Percentiles rank a stretch among this genome's conserved stretches.
Evolutionary conservation across 2,329 filamentous ascomycete species (phyloP).

Genomic region (Fonsecaea nubica): DNA sequence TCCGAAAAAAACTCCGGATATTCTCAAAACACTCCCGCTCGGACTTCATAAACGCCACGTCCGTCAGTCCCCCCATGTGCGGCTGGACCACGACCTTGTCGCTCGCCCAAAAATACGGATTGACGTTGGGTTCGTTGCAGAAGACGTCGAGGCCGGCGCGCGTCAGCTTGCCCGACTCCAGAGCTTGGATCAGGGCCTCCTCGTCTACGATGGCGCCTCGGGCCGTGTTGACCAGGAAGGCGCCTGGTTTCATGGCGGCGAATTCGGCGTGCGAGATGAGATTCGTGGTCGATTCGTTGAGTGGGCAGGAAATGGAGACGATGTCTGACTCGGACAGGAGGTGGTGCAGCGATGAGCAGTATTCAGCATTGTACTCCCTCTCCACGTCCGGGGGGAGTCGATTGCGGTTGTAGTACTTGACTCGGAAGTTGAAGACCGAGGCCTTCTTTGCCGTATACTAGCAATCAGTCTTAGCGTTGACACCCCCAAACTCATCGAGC

Average conservation of each 20-base stretch:
- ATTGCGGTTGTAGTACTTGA: constrained; percentile 76
- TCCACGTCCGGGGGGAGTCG: constrained; percentile 61
- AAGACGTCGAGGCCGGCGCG: constrained; percentile 60
- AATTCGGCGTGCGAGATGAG: constrained; percentile 50
- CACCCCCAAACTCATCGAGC: too few relatives aligned
- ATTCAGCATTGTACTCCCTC: constrained; percentile 45
- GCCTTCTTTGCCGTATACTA: constrained; percentile 60
- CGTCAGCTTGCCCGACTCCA: constrained; percentile 56
- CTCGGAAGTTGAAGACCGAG: constrained; percentile 74
- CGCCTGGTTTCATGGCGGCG: constrained; percentile 55
- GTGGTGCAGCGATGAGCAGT: constrained; percentile 41
- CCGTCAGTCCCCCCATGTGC: constrained; percentile 55
- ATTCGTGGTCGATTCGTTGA: constrained; percentile 21
- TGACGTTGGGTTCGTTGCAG: constrained; percentile 52
- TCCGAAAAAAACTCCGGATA: constrained; percentile 50
- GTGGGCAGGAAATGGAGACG: constrained; percentile 23
- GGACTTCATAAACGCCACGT: constrained; percentile 52
- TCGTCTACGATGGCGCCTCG: constrained; percentile 60
- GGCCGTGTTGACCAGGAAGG: constrained; percentile 60
- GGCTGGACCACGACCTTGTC: constrained; percentile 55
- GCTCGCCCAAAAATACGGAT: constrained; percentile 50
- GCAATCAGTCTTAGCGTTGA: not conserved
- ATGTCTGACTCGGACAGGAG: constrained; percentile 46
- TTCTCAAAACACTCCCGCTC: constrained; percentile 58
- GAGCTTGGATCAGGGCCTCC: constrained; percentile 53